Evolutionary conservation across 257 asterid species (phyloP).

Genomic region (Lithospermum erythrorhizon): DNA sequence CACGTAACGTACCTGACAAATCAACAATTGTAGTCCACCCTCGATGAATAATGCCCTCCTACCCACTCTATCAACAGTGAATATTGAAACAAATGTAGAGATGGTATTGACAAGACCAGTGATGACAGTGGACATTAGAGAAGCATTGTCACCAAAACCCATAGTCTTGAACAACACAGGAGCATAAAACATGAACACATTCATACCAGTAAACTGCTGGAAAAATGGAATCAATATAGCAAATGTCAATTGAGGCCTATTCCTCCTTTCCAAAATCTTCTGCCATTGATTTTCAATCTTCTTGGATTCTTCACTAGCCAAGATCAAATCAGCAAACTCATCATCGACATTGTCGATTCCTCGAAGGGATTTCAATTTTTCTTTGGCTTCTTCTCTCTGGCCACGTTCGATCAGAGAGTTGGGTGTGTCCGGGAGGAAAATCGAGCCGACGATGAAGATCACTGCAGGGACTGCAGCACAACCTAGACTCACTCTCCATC

Average conservation of each 20-base stretch:
- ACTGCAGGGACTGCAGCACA: slow-evolving; percentile 67
- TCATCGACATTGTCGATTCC: slow-evolving; percentile 47
- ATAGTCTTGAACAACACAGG: slow-evolving; percentile 65
- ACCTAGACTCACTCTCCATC: slow-evolving; percentile 71
- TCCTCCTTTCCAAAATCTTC: slow-evolving; percentile 34
- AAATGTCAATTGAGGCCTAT: slow-evolving; percentile 63
- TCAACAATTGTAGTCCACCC: slow-evolving; percentile 60
- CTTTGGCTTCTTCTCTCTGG: slow-evolving; percentile 33
- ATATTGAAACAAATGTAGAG: slow-evolving; percentile 46
- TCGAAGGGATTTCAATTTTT: slow-evolving; percentile 31
- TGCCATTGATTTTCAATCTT: slow-evolving; percentile 55
- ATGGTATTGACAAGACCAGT: slow-evolving; percentile 43
- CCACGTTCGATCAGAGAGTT: slow-evolving; percentile 76
- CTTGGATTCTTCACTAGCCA: slow-evolving; percentile 49
- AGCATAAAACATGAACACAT: slow-evolving; percentile 73
- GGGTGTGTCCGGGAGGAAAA: slow-evolving; percentile 71
- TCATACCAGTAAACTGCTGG: slow-evolving; percentile 77
- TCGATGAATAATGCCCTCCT: slow-evolving; percentile 49
- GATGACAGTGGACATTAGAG: slow-evolving; percentile 37
- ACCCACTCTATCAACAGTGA: slow-evolving; percentile 58
- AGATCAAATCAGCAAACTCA: slow-evolving; percentile 50
- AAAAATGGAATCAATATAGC: slow-evolving; percentile 51
- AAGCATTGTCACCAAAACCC: slow-evolving; percentile 51
- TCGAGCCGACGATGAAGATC: slow-evolving; percentile 46
- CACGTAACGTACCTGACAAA: slow-evolving; percentile 40